Base-by-base conservation (phyloP, 441 rosid species). In the Bruguiera hainesii region DNA sequence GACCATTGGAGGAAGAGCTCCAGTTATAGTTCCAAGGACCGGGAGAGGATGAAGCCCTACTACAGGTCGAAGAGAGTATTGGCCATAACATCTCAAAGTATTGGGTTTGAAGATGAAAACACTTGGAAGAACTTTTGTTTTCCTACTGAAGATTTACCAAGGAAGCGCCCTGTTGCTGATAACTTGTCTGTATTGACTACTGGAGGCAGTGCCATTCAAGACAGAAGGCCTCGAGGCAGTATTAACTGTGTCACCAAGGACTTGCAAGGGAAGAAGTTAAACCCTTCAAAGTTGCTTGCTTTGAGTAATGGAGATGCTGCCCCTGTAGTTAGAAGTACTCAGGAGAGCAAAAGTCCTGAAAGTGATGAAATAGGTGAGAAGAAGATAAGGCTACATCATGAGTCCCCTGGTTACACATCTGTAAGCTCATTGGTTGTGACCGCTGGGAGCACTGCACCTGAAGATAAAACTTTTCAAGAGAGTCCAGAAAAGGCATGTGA, bases 401-500 rank as follows among this genome's bases (percentile, higher is more conserved):
- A 35, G 39, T 13, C 13, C 46, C 29, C 50, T 1, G 3, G n/a
- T 48, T 18, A 20, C 42, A 39, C 7, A 3, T 39, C 67, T n/a
- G 19, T 37, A 18, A 30, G 23, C 26, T 26, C 23, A 1, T 29
- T 31, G 52, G 4, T 15, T 48, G 8, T 35, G 11, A 30, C 21
- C 13, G 8, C 60, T 51, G 75, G 4, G 50, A 13, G 8, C 29
- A 25, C 8, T 64, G 60, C n/a, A 7, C 11, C 39, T 50, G 64
- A 64, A 23, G 23, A 18, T 39, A 61, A 55, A 67, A 11, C 23
- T 29, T 37, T 50, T 65, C 67, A 31, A 19, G 72, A 72, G 69
- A 51, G 35, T 33, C 31, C 15, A 23, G 62, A 52, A 2, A 59
- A 19, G 59, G 58, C 75, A 3, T 85, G 89, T 52, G 66, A 69